phyloP scores from a whole-genome alignment of 495 filamentous ascomycete species.

The Xylaria acuta region DNA sequence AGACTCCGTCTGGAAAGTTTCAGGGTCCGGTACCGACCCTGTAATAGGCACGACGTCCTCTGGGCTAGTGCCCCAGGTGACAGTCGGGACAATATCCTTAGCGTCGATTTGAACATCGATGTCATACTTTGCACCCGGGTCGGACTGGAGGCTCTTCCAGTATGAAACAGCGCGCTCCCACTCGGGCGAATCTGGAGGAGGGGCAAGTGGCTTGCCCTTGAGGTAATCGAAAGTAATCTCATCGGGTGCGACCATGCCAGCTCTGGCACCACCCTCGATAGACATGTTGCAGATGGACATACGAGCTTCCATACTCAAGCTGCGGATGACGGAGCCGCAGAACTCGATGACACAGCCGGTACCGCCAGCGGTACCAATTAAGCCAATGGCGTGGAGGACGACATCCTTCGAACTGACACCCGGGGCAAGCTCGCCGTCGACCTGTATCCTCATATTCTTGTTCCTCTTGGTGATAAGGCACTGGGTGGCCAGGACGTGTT shows the following conservation, averaged over 20 bases:
- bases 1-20: constrained; percentile 77
- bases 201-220: constrained; percentile 85
- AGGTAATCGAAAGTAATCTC: constrained; percentile 95
- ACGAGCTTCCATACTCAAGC: constrained; percentile 92
- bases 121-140: constrained; percentile 85
- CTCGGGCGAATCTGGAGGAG: constrained; percentile 79
- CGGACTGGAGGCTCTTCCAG: constrained; percentile 87
- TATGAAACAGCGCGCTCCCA: constrained; percentile 90
- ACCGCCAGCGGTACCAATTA: constrained; percentile 94
- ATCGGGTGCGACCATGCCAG: constrained; percentile 96
- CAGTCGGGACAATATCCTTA: constrained; percentile 90
- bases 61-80: constrained; percentile 97
- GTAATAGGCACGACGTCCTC: constrained; percentile 96
- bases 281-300: constrained; percentile 99
- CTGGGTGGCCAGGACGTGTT: constrained; percentile 97
- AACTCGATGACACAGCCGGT: constrained; percentile 96
- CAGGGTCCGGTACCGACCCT: constrained; percentile 85
- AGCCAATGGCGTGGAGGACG: constrained; percentile 89
- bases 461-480: constrained; percentile 91
- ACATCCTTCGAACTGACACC: constrained; percentile 98
- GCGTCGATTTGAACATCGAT: constrained; percentile 84
- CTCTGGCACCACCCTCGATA: constrained; percentile 95
- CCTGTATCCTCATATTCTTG: constrained; percentile 98
- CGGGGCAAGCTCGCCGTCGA: constrained; percentile 87
- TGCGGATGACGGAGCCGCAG: constrained; percentile 89